Evolutionary conservation across 352 stramenopile species (phyloP).

Genomic region (Phytophthora cajani): DNA sequence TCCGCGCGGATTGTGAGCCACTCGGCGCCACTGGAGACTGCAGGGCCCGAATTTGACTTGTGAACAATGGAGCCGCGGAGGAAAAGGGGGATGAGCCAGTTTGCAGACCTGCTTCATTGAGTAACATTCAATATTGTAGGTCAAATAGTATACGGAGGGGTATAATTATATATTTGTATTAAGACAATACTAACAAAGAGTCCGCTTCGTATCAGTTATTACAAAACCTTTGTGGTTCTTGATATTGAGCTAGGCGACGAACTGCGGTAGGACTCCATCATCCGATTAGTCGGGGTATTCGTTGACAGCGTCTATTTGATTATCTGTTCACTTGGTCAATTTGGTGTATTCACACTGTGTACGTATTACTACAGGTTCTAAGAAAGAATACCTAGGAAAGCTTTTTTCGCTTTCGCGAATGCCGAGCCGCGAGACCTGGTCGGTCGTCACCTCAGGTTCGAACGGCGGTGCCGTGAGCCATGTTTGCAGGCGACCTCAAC

Average conservation of each 20-base stretch:
- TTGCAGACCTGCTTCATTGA: background rate
- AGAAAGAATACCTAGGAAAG: too few relatives aligned
- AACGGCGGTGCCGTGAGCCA: background rate
- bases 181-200: too few relatives aligned
- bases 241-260: background rate
- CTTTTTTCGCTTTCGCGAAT: too few relatives aligned
- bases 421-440: too few relatives aligned
- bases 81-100: slow-evolving; percentile 24
- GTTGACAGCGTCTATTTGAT: background rate
- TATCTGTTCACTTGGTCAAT: background rate
- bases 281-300: background rate
- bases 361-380: background rate
- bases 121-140: background rate
- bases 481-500: background rate
- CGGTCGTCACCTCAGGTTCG: background rate
- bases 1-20: slow-evolving; percentile 30
- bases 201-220: too few relatives aligned
- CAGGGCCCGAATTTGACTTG: background rate
- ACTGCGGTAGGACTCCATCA: background rate
- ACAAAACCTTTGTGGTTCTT: background rate
- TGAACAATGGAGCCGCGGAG: background rate
- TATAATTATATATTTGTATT: too few relatives aligned
- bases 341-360: background rate
- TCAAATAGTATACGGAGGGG: background rate
- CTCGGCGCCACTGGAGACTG: slow-evolving; percentile 25